Evolutionary conservation across 2,329 filamentous ascomycete species (phyloP), one percentile per base, ranked within the genome.

Genomic region (Diaporthe sp.): DNA sequence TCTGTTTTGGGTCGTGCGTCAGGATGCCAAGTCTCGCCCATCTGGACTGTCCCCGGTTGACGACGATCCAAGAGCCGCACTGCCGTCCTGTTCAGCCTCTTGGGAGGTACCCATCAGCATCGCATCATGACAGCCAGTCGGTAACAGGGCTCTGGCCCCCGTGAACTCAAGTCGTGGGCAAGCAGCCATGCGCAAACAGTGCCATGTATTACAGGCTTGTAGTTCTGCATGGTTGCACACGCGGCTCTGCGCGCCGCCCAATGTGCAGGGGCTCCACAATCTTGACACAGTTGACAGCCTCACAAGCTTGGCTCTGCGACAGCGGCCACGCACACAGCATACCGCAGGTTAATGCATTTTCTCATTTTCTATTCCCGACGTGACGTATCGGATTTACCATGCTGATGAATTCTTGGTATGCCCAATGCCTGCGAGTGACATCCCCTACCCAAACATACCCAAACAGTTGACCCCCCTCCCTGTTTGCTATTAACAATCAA

Each of bases 1-100:
- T 74, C 72, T 74, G 62, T 60, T 71, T 71, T 67, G 62, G 31
- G 55, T 74, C 34, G 39, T 71, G 72, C 62, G 46, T 74, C 62
- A 58, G 57, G 28, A 37, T 46, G 68, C 57, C 44, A 62, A 60
- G 57, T 72, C 22, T 51, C 44, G 42, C 57, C 22, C 57, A 7
- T 22, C 42, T 60, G 10, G 17, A n/a, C 37, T 39, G n/a, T 19
- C 53, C 39, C 15, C 8, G 22, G n/a, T 42, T 19, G 31, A 9
- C 28, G 19, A 44, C 28, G 19, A 44, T 51, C 39, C 39, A n/a
- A 15, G 46, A n/a, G 31, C 28, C 34, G 57, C 37, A 51, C n/a
- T 49, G 28, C 28, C 55, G 31, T 12, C 1, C 17, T 44, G 13
- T 19, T 19, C 17, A 19, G 42, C 42, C n/a, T 60, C 15, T 58